Evolutionary conservation across 352 stramenopile genomes (phyloP).

Genomic region (Globisporangium viniferum): DNA sequence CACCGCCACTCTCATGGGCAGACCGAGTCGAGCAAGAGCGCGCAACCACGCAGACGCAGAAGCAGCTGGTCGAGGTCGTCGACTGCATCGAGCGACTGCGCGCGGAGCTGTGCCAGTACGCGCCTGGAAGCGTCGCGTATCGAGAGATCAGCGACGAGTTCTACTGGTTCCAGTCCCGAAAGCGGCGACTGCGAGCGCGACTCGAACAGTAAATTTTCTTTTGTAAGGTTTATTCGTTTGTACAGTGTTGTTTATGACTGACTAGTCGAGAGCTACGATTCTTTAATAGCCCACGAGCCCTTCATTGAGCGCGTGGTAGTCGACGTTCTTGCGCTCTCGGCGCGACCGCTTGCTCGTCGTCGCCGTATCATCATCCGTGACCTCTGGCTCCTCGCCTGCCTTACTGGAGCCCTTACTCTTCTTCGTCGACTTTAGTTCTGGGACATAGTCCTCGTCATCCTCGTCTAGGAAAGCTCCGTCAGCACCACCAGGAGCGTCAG

Average conservation of each 20-base stretch:
- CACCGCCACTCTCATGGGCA: background rate
- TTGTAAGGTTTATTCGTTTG: background rate
- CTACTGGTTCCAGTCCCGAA: background rate
- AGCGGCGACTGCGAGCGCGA: background rate
- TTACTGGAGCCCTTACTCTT: background rate
- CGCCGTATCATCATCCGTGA: background rate
- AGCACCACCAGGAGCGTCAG: conserved; percentile 7
- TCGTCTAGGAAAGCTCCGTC: conserved; percentile 15
- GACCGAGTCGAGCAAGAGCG: background rate
- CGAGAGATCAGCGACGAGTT: background rate
- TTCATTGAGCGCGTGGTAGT: conserved; percentile 71
- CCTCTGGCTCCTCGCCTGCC: background rate
- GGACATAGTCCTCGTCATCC: conserved; percentile 16
- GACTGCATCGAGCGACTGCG: background rate
- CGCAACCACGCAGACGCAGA: background rate
- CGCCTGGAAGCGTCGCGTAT: background rate
- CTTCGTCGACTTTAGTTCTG: conserved; percentile 3
- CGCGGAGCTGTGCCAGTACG: background rate
- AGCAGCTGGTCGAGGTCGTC: background rate
- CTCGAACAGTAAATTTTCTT: background rate
- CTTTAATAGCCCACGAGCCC: conserved; percentile 25
- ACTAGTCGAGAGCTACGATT: background rate
- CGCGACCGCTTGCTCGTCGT: conserved; percentile 13
- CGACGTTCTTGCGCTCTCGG: conserved; percentile 30
- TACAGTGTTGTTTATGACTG: background rate